These are phyloP conservation scores for Solanum chilense DNA, from an alignment of 257 asterid genomes.

Conservation along the genomic window DNA sequence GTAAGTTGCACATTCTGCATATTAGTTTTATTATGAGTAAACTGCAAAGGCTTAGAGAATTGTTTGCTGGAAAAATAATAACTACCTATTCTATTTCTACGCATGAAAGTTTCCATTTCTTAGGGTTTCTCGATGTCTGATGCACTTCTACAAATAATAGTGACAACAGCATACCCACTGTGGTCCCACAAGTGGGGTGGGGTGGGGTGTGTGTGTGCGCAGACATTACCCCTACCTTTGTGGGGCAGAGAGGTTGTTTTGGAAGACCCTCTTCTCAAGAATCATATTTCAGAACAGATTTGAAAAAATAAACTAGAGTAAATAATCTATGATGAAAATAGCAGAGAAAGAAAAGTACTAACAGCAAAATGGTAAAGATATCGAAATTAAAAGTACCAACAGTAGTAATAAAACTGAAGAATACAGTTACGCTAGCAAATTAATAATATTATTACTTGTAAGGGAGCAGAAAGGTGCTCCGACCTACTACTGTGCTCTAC, in stretches of 20 bases:
- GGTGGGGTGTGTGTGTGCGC: not conserved
- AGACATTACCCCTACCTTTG: not conserved
- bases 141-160: not conserved
- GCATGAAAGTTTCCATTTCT: not conserved
- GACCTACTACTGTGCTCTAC: not conserved
- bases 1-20: slow-evolving; percentile 15
- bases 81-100: not conserved
- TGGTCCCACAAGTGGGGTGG: not conserved
- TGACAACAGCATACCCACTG: not conserved
- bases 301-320: not conserved
- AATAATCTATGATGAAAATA: not conserved
- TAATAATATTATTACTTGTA: not conserved
- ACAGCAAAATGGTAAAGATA: not conserved
- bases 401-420: not conserved
- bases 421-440: not conserved
- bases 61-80: not conserved
- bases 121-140: not conserved
- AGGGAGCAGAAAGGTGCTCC: not conserved
- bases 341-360: not conserved
- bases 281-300: not conserved
- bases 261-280: not conserved
- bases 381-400: not conserved
- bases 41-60: not conserved
- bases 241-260: not conserved
- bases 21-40: not conserved